These are phyloP conservation scores for Podospora pseudoanserina DNA, from an alignment of 495 filamentous ascomycete species.

Conservation along the genomic window DNA sequence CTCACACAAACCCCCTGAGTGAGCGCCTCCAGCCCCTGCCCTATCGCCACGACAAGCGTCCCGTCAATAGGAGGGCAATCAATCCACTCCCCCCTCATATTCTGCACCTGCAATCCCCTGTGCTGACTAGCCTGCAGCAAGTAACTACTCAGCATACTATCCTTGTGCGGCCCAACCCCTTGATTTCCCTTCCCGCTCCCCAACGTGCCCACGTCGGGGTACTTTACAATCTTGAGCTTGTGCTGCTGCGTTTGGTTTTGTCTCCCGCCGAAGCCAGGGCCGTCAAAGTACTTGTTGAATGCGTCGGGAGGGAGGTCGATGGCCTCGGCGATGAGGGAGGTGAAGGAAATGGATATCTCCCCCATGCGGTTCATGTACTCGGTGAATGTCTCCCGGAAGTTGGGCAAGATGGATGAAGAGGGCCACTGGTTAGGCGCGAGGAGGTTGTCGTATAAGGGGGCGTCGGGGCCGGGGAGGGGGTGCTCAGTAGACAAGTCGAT, in stretches of 20 bases:
- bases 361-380: constrained; percentile 75
- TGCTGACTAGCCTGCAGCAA: constrained; percentile 83
- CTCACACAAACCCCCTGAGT: constrained; percentile 82
- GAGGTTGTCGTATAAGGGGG: constrained; percentile 76
- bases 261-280: neutral
- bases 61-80: constrained; percentile 60
- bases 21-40: constrained; percentile 86
- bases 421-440: constrained; percentile 93
- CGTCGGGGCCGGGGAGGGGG: constrained; percentile 55
- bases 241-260: constrained; percentile 63
- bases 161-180: constrained; percentile 92
- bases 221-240: constrained; percentile 91
- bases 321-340: constrained; percentile 81
- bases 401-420: constrained; percentile 58
- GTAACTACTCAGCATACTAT: constrained; percentile 82
- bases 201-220: constrained; percentile 59
- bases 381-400: constrained; percentile 65
- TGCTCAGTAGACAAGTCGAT: constrained; percentile 84
- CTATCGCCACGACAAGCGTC: constrained; percentile 85
- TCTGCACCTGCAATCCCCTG: constrained; percentile 82
- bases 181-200: constrained; percentile 53
- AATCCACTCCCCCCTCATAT: constrained; percentile 75
- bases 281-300: constrained; percentile 79
- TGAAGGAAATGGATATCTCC: constrained; percentile 68
- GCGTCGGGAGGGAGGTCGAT: constrained; percentile 68